Base-by-base conservation (phyloP, 768 basidiomycete species). In the Agrocybe pediades region DNA sequence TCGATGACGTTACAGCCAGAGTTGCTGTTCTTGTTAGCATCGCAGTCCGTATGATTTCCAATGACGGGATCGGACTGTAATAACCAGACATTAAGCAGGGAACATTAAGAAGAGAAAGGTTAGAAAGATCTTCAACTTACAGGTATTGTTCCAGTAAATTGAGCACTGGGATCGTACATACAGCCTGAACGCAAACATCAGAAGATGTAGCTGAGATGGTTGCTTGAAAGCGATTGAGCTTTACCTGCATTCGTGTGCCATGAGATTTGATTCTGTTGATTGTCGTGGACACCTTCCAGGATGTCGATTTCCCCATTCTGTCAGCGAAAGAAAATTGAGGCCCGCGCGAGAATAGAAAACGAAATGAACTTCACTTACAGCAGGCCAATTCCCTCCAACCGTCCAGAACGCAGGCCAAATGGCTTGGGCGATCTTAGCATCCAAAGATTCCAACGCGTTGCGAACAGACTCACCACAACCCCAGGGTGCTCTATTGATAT, bases 391-490 rank as follows among this genome's bases (percentile, higher is more conserved):
- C 0, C 76, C 81, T 45, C 87, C 87, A 21, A 85, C 63, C 6
- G 82, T 85, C 90, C 89, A 91, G 68, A 86, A 91, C 4, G 89
- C 87, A 41, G 91, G 92, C 92, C 93, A 93, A 19, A 87, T 83
- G 60, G 81, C 88, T 90, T 41, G 21, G 41, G 15, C 19, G 21
- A 7, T 24, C 13, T 21, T 6, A 42, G 30, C 19, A 2, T 11
- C 9, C 21, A n/a, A 6, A 9, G 3, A 3, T 19, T 40, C 9
- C 13, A 24, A 13, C 15, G 8, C 13, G 13, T 21, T 27, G 39
- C n/a, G 50, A 29, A 9, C 20, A 2, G 46, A 69, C 82, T 57
- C 72, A 84, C 92, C 92, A 71, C 94, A 97, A 49, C 94, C 94
- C 84, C 88, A 92, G 1, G 94, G 94, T 21, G 93, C 92, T 68